A percentile compares a stretch with the other conserved stretches of the same genome.
Conservation (phyloP, 805 yeast genomes). For the Suhomyces pyralidae region DNA sequence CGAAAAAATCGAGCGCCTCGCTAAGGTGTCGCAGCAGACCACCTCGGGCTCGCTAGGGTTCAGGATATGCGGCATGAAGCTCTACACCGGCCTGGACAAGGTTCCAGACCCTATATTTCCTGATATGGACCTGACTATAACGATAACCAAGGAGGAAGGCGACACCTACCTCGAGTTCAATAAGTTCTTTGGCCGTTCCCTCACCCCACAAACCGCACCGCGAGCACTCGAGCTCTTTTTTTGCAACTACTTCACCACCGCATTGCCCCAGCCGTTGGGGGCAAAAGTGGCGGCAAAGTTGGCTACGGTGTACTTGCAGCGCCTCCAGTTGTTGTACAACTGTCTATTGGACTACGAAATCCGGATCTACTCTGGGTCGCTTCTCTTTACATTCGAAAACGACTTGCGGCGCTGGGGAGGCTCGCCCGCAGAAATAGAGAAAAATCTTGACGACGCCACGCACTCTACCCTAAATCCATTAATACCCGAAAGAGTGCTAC, state of each 20-base stretch:
- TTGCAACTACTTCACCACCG: slow-evolving; percentile 12
- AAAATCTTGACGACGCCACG: slow-evolving; percentile 3
- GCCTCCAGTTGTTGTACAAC: slow-evolving; percentile 65
- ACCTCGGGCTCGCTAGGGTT: slow-evolving; percentile 77
- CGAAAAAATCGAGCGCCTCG: slow-evolving; percentile 63
- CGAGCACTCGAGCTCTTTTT: slow-evolving; percentile 50
- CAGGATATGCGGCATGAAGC: slow-evolving; percentile 87
- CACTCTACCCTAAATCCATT: slow-evolving; percentile 27
- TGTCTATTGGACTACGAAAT: slow-evolving; percentile 62
- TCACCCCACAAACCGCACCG: slow-evolving; percentile 42
- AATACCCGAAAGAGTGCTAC: slow-evolving; percentile 11
- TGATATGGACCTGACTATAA: slow-evolving; percentile 2
- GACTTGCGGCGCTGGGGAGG: slow-evolving; percentile 53
- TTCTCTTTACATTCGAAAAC: slow-evolving; percentile 72
- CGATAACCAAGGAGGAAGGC: slow-evolving; percentile 10
- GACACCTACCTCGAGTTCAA: slow-evolving; percentile 52
- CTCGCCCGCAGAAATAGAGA: background rate
- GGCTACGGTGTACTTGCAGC: slow-evolving; percentile 45
- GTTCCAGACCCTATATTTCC: slow-evolving; percentile 9
- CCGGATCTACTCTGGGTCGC: slow-evolving; percentile 66
- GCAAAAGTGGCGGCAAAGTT: slow-evolving; percentile 27
- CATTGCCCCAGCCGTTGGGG: slow-evolving; percentile 1
- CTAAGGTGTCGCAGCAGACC: slow-evolving; percentile 61
- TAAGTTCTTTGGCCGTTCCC: slow-evolving; percentile 68
- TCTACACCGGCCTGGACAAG: slow-evolving; percentile 23